phyloP scores from a whole-genome alignment of 306 rosid genomes.

The Inga oerstediana region DNA sequence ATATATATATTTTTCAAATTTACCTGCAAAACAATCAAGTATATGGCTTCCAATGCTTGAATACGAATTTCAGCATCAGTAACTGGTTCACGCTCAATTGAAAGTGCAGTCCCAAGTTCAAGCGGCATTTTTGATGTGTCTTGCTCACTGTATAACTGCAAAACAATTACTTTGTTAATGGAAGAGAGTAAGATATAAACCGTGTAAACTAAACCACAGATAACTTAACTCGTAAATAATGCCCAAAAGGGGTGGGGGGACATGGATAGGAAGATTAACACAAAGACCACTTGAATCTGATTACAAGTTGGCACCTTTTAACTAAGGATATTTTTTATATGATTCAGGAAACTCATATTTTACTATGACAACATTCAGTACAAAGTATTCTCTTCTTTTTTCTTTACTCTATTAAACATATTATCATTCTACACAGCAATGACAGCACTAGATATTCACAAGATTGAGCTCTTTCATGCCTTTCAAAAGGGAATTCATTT shows the following conservation, averaged over 20 bases:
- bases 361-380: not conserved
- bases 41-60: conserved; percentile 88
- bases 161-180: conserved; percentile 26
- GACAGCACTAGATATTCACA: not conserved
- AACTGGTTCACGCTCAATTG: conserved; percentile 88
- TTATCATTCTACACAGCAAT: not conserved
- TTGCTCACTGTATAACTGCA: conserved; percentile 72
- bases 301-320: not conserved
- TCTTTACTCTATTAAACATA: not conserved
- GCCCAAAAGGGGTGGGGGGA: not conserved
- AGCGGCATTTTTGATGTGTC: conserved; percentile 92
- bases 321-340: not conserved
- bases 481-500: conserved; percentile 24
- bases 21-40: conserved; percentile 84
- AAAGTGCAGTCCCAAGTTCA: conserved; percentile 84
- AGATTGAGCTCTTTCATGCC: not conserved
- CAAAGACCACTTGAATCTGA: conserved; percentile 6
- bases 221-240: not conserved
- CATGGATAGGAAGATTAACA: not conserved
- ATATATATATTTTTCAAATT: not conserved
- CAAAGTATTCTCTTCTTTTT: not conserved
- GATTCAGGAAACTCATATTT: not conserved
- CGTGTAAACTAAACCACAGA: not conserved
- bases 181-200: conserved; percentile 31
- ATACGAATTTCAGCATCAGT: conserved; percentile 76